Evolutionary conservation across 73 alveolate genomes (phyloP), one percentile per base, ranked within the genome.

Genomic region (Loxodes magnus): DNA sequence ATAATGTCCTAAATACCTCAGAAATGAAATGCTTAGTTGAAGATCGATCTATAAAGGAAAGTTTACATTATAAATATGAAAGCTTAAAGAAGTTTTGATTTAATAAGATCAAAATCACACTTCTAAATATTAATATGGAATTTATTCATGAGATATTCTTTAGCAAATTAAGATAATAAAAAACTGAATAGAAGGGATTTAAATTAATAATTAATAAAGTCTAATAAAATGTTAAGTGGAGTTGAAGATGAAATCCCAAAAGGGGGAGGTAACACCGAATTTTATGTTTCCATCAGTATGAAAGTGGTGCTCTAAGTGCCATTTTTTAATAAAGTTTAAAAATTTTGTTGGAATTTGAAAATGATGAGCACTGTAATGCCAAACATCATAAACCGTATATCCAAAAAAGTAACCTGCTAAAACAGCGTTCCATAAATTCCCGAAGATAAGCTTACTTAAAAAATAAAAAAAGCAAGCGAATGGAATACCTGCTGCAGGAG

Each of bases 291-390:
- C 9, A 2, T 60, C 67, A 28, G 66, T 64, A 41, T 60, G 66
- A 35, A 67, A 74, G 51, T 74, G 88, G 30, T 74, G 88, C 33
- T 51, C 51, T 77, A 74, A 51, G 55, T 74, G 88, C 39, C 68
- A 74, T 27, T 25, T 67, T 50, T 67, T 74, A 20, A 60, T 43
- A 29, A 56, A 21, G 16, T 30, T 44, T 41, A 66, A 41, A 67
- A 67, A 74, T 12, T 67, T 68, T 15, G 27, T 26, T 3, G 64
- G 63, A 17, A 73, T 55, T 4, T 39, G 27, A 15, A 57, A n/a
- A 53, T 74, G 88, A 36, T 74, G 88, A 21, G 74, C 15, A 37
- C 34, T 67, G 64, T 74, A 74, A 41, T 74, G 88, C 10, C 36
- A 51, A 14, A 68, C 22, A 35, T 74, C 88, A 42, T 74, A 74